Conservation (phyloP, 2,329 filamentous ascomycete genomes). For the Chaetomiaceae sp. region DNA sequence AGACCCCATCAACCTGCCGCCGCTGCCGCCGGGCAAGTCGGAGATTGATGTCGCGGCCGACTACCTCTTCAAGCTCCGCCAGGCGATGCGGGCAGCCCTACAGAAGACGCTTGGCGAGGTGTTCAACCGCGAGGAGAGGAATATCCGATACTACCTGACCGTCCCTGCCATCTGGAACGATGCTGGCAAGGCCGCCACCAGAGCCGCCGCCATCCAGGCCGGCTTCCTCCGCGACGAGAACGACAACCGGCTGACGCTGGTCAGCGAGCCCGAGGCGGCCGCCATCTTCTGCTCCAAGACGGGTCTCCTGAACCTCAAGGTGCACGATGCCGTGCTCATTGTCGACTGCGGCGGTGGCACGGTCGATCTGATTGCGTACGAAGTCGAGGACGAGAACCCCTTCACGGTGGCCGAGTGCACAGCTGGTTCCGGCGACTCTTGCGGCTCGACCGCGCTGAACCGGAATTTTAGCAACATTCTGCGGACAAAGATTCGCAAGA, state of each 20-base stretch:
- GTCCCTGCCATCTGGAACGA: slow-evolving; percentile 99
- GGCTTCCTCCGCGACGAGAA: slow-evolving; percentile 96
- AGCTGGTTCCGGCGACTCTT: slow-evolving; percentile 93
- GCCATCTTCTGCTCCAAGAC: slow-evolving; percentile 98
- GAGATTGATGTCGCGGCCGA: slow-evolving; percentile 99
- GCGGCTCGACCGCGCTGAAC: slow-evolving; percentile 96
- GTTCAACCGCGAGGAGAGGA: slow-evolving; percentile 95
- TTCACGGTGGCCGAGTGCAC: slow-evolving; percentile 98
- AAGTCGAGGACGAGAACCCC: slow-evolving; percentile 95
- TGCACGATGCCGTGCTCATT: slow-evolving; percentile 97
- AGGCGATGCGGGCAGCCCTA: slow-evolving; percentile 91
- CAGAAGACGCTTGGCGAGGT: slow-evolving; percentile 97
- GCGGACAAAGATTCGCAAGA: slow-evolving; percentile 95
- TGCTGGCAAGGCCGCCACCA: slow-evolving; percentile 92
- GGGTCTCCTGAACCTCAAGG: slow-evolving; percentile 89
- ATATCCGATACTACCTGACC: slow-evolving; percentile 95
- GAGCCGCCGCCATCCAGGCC: slow-evolving; percentile 92
- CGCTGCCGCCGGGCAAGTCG: slow-evolving; percentile 93
- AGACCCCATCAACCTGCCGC: slow-evolving; percentile 96
- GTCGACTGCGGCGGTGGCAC: slow-evolving; percentile 98
- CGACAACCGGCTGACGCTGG: slow-evolving; percentile 88
- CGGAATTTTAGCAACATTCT: slow-evolving; percentile 98
- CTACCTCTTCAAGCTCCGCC: slow-evolving; percentile 95
- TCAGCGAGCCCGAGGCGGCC: slow-evolving; percentile 94
- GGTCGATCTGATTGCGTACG: slow-evolving; percentile 97